Base-by-base conservation (phyloP, 768 basidiomycete genomes). In the Baorangia bicolor region DNA sequence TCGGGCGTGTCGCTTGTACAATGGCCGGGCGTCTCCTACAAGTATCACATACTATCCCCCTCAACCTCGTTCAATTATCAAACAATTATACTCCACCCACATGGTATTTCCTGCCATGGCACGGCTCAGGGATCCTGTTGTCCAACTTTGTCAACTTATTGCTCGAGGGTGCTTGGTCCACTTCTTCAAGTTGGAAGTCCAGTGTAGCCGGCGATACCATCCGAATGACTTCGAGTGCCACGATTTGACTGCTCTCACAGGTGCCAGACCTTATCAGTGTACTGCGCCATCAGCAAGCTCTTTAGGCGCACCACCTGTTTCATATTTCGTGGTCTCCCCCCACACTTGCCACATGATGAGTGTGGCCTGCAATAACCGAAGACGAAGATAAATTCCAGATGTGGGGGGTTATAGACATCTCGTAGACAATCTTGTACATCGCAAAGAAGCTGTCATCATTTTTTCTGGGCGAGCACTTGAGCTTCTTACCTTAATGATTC, bases 371-470 rank as follows among this genome's bases (percentile, higher is more conserved):
- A 1, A 90, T 86, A 4, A 87, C 84, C 18, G 83, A 72, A 50
- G 74, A 89, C 66, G 54, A 74, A 0, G 81, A 88, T 56, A 91
- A 81, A 53, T 69, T 90, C 45, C 77, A 77, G 20, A 80, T 83
- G 69, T 78, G n/a, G n/a, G 86, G 64, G 90, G 90, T 20, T 70
- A 88, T 63, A 85, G 87, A 51, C 75, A 76, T 49, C 68, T 83
- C 18, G 81, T 88, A 5, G 75, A 72, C 61, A 70, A 82, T 43
- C 67, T 74, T 18, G 57, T 65, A 20, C 86, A 92, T 62, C 81
- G 88, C 20, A 84, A 91, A 60, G 90, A 92, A 67, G 73, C 91
- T 37, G 85, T 90, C 8, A 86, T 88, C 1, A 81, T n/a, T 84
- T 8, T 82, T 82, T 35, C 74, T 92, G 50, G 73, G 75, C 61